Percentiles rank a stretch among this genome's conserved stretches.
These are phyloP conservation scores for Pascua guehoae DNA, from an alignment of 1,284 basidiomycete species.

Conservation along the genomic window DNA sequence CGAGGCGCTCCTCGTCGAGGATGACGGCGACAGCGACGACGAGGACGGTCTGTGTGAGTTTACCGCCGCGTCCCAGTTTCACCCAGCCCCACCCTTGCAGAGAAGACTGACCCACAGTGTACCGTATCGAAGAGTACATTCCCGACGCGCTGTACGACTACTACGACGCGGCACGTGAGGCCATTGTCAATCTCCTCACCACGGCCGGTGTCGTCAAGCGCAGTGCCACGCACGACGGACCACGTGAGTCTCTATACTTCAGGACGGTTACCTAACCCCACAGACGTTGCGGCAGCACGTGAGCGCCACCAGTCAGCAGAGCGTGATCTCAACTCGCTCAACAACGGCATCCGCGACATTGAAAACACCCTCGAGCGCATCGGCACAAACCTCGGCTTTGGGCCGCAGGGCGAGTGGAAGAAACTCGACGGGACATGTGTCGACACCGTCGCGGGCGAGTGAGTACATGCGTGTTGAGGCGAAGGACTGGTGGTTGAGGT, in stretches of 20 bases:
- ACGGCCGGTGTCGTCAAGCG: conserved; percentile 13
- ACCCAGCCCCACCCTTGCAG: neutral
- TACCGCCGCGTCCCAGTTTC: too few species aligned
- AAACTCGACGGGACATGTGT: conserved; percentile 82
- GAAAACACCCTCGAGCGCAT: conserved; percentile 37
- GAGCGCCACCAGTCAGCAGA: conserved; percentile 54
- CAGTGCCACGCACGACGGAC: conserved; percentile 28
- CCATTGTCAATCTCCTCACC: conserved; percentile 58
- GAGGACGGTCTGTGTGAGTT: conserved; percentile 27
- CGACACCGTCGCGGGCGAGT: conserved; percentile 82
- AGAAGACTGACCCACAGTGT: conserved; percentile 57
- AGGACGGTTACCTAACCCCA: conserved; percentile 41
- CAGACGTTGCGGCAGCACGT: conserved; percentile 55
- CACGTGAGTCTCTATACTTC: conserved; percentile 26
- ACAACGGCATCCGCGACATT: conserved; percentile 24
- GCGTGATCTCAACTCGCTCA: conserved; percentile 49
- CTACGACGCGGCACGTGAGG: conserved; percentile 68
- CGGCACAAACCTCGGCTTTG: conserved; percentile 63
- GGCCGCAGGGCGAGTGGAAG: conserved; percentile 88
- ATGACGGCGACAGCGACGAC: conserved; percentile 21
- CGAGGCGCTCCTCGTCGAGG: conserved; percentile 10
- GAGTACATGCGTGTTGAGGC: conserved; percentile 44
- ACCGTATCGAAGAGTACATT: conserved; percentile 76
- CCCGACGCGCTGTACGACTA: conserved; percentile 75
- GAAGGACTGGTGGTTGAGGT: too few species aligned